These are phyloP conservation scores for Phytopythium kandeliae DNA, from an alignment of 352 stramenopile species.

Conservation along the genomic window DNA sequence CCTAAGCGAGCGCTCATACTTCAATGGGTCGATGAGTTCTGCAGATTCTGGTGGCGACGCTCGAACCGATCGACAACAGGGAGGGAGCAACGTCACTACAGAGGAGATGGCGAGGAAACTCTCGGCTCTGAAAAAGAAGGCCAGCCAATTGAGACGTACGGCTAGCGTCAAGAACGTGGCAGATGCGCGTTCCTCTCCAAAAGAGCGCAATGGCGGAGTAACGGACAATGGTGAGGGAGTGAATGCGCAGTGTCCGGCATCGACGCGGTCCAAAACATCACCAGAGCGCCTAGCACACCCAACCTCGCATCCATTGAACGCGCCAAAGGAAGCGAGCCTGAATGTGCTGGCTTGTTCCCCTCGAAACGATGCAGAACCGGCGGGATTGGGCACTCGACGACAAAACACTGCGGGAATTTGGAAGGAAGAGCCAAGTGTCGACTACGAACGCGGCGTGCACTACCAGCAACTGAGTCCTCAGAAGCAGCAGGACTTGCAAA, in stretches of 20 bases:
- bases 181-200: not conserved
- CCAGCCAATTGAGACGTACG: constrained; percentile 35
- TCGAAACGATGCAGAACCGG: not conserved
- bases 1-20: constrained; percentile 41
- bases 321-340: not conserved
- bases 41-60: not conserved
- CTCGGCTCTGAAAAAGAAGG: constrained; percentile 53
- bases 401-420: not conserved
- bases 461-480: constrained; percentile 28
- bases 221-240: not conserved
- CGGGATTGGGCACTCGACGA: not conserved
- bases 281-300: not conserved
- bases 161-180: constrained; percentile 31
- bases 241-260: not conserved
- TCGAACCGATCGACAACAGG: not conserved
- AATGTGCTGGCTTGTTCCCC: not conserved
- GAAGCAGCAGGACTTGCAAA: constrained; percentile 38
- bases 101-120: constrained; percentile 50
- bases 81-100: not conserved
- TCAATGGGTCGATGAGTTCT: constrained; percentile 5
- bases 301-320: not conserved
- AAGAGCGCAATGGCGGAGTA: not conserved
- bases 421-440: not conserved
- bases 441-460: not conserved
- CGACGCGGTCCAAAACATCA: constrained; percentile 8